A percentile compares a stretch with the other conserved stretches of the same genome.
Conservation (phyloP, 371 early-diverging fungal genomes). For the Conidiobolus incongruus region DNA sequence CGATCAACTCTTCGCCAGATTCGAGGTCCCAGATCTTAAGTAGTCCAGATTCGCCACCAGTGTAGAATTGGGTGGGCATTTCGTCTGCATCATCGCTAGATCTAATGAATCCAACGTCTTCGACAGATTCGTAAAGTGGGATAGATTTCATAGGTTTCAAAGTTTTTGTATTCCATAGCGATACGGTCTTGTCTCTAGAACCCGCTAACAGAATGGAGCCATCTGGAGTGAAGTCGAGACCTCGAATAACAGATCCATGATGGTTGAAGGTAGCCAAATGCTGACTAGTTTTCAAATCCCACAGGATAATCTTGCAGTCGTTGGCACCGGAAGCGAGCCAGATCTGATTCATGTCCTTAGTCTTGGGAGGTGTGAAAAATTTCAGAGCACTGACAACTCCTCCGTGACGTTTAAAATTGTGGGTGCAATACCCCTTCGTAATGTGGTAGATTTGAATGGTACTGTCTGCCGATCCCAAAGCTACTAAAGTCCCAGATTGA, state of each 20-base stretch:
- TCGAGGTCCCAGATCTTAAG: conserved; percentile 49
- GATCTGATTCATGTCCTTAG: conserved; percentile 13
- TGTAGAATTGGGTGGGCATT: conserved; percentile 34
- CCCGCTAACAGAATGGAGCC: conserved; percentile 63
- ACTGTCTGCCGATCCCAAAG: conserved; percentile 92
- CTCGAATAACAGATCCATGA: conserved; percentile 82
- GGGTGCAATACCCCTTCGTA: conserved; percentile 80
- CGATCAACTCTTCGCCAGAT: conserved; percentile 27
- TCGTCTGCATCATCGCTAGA: conserved; percentile 13
- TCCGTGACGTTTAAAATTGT: conserved; percentile 80
- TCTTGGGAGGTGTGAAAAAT: conserved; percentile 36
- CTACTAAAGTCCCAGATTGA: conserved; percentile 63
- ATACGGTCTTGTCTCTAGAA: conserved; percentile 85
- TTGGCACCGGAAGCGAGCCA: conserved; percentile 67
- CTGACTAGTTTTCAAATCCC: conserved; percentile 59
- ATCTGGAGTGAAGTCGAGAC: conserved; percentile 52
- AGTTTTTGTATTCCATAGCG: conserved; percentile 66
- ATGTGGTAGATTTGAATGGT: conserved; percentile 91
- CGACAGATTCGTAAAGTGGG: conserved; percentile 62
- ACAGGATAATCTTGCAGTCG: conserved; percentile 71
- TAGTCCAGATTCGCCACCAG: conserved; percentile 56
- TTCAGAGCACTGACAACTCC: conserved; percentile 69
- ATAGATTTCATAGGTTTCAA: conserved; percentile 50
- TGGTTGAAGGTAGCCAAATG: conserved; percentile 50
- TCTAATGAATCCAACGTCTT: conserved; percentile 40